Evolutionary conservation across 176 grass and related monocot species (phyloP), one percentile per base, ranked within the genome.

Genomic region (Metroxylon sagu): DNA sequence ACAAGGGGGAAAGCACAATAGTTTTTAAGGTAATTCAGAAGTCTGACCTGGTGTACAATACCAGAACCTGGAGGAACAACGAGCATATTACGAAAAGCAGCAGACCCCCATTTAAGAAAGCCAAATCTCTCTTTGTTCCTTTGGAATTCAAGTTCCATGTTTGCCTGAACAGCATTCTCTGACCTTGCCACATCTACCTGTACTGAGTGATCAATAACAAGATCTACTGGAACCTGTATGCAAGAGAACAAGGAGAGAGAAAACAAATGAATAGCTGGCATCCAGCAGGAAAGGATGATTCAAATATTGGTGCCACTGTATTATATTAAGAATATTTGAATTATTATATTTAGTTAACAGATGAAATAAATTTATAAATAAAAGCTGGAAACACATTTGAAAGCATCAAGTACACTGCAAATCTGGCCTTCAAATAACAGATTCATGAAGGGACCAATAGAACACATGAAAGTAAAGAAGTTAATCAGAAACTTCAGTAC

Each of bases 21-120:
- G 35, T 10, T 43, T 43, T 14, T 43, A 43, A 43, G 35, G 14
- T 43, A 43, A 6, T 43, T 43, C 14, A 43, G 8, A 43, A 12
- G 8, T 54, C 15, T 52, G 19, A 80, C 77, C 77, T 80, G 77
- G 49, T 80, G 77, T 54, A 80, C 77, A 27, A 74, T 80, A 6
- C 76, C 76, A 52, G 76, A 79, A 65, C 68, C 76, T 18, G 67
- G 76, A 25, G 77, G 77, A 61, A 80, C 71, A 50, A 80, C 64
- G 14, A 80, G 63, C 60, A 80, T 72, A 55, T 80, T 80, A 31
- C 29, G 28, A 28, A 80, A 80, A 29, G 77, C 71, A 68, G 50
- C 27, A 74, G 77, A 80, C 18, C 63, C 77, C 77, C 77, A 74
- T 54, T 80, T 74, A 12, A 80, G 63, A 29, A 68, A 80, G 26